Base-by-base conservation (phyloP, 441 rosid species). In the Populus hybrid region DNA sequence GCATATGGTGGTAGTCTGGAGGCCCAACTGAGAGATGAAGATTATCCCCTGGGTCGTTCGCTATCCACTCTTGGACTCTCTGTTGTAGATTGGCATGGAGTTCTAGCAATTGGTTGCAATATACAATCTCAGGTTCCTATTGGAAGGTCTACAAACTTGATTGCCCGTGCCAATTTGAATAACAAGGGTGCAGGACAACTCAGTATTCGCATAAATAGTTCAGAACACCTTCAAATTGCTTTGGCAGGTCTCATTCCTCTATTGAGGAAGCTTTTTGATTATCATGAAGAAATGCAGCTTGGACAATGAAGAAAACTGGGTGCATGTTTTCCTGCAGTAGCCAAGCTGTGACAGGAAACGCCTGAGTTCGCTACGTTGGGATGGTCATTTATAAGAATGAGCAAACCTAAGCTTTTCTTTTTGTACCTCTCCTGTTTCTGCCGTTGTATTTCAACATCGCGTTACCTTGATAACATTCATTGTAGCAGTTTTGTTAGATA, bases 51-150 rank as follows among this genome's bases (percentile, higher is more conserved):
- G 66, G 93, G 99, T 66, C 91, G 91, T 28, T 87, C 84, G 8
- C 82, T 89, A 36, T 85, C 92, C 14, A 93, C 95, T 6, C 90
- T 95, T 6, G 98, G 99, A 68, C 90, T 94, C 40, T 92, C 99
- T 2, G 87, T 90, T 71, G 91, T 95, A 95, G 98, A 95, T 80
- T 94, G 98, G 98, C 97, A 90, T 24, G 99, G 98, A 7, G 98
- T 94, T 85, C 93, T 93, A 73, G 97, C 97, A 40, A 83, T 94
- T n/a, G 98, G 98, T 70, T 90, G 99, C 82, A 94, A 95, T 66
- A 46, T 94, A 79, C 98, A 95, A 84, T 89, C 95, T 28, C 97
- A 92, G 87, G 32, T 95, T 7, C 97, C 99, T 1, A 74, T 95
- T 23, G 98, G 99, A 40, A 92, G 95, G 72, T 81, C 90, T n/a